These are phyloP conservation scores for Hypoxylon subgilvum DNA, from an alignment of 495 filamentous ascomycete species.

Conservation along the genomic window DNA sequence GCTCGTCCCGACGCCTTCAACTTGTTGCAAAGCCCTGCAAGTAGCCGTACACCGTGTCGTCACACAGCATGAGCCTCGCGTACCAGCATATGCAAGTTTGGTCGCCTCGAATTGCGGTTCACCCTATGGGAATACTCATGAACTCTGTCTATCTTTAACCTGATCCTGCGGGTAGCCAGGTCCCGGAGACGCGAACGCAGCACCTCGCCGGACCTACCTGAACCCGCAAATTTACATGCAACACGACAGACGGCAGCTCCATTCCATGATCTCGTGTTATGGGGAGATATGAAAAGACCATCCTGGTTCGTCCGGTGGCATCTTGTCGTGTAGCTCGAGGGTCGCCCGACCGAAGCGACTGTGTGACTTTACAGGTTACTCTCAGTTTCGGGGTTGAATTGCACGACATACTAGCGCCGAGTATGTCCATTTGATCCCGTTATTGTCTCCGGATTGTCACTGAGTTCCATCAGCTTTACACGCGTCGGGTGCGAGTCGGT, in stretches of 20 bases:
- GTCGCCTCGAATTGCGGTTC: background rate
- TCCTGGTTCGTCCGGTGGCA: background rate
- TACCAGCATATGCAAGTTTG: conserved; percentile 13
- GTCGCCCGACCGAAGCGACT: background rate
- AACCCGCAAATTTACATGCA: background rate
- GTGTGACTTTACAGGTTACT: background rate
- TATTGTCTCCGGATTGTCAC: no score
- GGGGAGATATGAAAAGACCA: background rate
- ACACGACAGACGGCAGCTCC: conserved; percentile 3
- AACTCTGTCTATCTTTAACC: background rate
- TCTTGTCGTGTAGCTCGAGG: background rate
- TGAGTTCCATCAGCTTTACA: no score
- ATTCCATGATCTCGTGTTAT: conserved; percentile 15
- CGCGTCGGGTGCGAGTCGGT: no score
- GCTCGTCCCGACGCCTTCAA: no score
- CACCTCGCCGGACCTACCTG: background rate
- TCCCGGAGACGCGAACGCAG: conserved; percentile 12
- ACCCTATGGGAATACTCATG: background rate
- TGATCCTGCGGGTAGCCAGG: conserved; percentile 36
- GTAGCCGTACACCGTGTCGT: conserved; percentile 5
- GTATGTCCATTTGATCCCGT: no score
- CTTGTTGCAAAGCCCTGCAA: conserved; percentile 13
- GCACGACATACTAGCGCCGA: background rate
- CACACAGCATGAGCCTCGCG: conserved; percentile 26
- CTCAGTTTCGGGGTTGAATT: background rate